Base-by-base conservation (phyloP, 2,329 filamentous ascomycete species). In the Penicillium glabrum region DNA sequence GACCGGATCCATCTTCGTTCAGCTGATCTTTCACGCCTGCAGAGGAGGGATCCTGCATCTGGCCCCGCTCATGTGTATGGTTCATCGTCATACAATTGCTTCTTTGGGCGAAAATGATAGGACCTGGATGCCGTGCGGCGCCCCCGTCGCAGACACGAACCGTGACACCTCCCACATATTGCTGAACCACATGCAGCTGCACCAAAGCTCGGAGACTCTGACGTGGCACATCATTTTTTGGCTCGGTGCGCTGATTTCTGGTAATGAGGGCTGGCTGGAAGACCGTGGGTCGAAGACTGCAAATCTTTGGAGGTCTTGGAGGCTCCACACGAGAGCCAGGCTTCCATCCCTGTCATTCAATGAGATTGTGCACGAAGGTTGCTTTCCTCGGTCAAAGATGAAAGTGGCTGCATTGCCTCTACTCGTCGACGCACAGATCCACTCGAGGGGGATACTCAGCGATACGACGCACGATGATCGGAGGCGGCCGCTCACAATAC, bases 11-110 rank as follows among this genome's bases (percentile, higher is more conserved):
- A 63, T 69, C 68, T 63, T 63, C 61, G 61, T 75, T 76, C 73
- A 76, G 73, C 72, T 76, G 73, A 76, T 74, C 72, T 71, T 60
- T 68, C 64, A 69, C 63, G 61, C 66, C 71, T 76, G 73, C 73
- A 75, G 69, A 73, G 56, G 62, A 45, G 66, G 69, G 67, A 70
- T 73, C 66, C 69, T 67, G 70, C 73, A 74, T 74, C 59, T 63
- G 65, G 53, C 69, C 67, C 68, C 68, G 65, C 69, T 69, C 66
- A 69, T 67, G 67, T 74, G 70, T 72, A 72, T 69, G 69, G 69
- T 69, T 68, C 62, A 64, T 61, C 58, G 56, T 67, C 63, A 60
- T 59, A 63, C 51, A 62, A 62, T 65, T 67, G 61, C 63, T 58
- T 53, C 54, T 50, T 61, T 64, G 59, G 63, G 57, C 51, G 46